These are phyloP conservation scores for Neovahlkampfia damariscottae DNA, from an alignment of 78 protist species.

Conservation along the genomic window DNA sequence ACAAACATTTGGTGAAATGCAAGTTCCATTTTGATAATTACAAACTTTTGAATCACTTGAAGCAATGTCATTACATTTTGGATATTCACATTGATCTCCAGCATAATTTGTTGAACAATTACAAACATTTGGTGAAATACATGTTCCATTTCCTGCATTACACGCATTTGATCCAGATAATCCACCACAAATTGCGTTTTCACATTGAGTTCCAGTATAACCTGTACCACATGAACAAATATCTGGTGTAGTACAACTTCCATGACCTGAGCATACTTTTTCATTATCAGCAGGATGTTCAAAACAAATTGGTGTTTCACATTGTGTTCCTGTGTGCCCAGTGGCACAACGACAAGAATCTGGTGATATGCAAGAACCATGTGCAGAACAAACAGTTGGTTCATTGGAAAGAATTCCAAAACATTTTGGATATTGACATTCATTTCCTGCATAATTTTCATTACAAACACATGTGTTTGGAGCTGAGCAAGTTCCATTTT, in stretches of 20 bases:
- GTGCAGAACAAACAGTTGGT: neutral
- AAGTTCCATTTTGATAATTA: neutral
- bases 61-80: neutral
- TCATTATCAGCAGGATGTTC: neutral
- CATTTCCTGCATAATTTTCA: neutral
- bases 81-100: neutral
- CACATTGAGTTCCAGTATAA: neutral
- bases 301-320: neutral
- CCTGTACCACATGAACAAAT: neutral
- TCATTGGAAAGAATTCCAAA: neutral
- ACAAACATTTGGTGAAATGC: neutral
- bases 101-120: neutral
- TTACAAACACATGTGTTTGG: neutral
- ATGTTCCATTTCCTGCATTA: neutral
- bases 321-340: neutral
- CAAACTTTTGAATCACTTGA: neutral
- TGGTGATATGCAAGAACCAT: neutral
- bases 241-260: neutral
- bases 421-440: neutral
- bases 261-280: neutral
- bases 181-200: neutral
- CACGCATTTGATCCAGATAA: neutral
- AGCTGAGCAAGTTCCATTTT: neutral
- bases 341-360: neutral
- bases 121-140: neutral